Evolutionary conservation across 371 early-diverging fungal species (phyloP), one percentile per base, ranked within the genome.

Genomic region (Mucor ambiguus): DNA sequence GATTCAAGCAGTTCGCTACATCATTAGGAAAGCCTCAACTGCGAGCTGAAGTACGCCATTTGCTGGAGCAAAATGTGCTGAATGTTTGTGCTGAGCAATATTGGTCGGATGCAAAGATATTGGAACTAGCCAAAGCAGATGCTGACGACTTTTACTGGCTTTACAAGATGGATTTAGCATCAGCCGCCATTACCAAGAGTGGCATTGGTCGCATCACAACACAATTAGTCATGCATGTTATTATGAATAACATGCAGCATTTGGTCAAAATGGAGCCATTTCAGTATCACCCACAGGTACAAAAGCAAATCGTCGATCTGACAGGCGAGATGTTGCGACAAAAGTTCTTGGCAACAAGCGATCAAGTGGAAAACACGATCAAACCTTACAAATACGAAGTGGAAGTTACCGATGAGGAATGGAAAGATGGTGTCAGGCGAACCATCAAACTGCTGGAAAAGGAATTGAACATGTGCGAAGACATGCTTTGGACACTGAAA

Each of bases 381-480:
- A 97, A 97, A 79, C 98, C 98, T 4, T 96, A 89, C 85, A 98
- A 98, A 82, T 94, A 93, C 66, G 98, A 97, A 77, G 93, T 96
- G 4, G 97, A 97, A 64, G 90, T 93, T 49, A 90, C 93, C 9
- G 92, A 93, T 28, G 82, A 85, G 68, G 98, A 97, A 72, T 98
- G 98, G 98, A 79, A 80, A 14, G 93, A 94, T 33, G 96, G 94
- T 11, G 87, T 88, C 54, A 89, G 88, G 68, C 85, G 92, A 33
- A 83, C 96, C 3, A 76, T 90, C 10, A 68, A 75, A 0, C 67
- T 95, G 60, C 64, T 98, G 14, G 93, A 96, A 67, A 83, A 80
- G 32, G 92, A 95, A 70, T 74, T 96, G 26, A 76, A 80, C 10
- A 85, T 89, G 78, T 87, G 90, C 54, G 89, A 93, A 41, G 82